Conservation (phyloP, 768 basidiomycete genomes). For the Hydnomerulius pinastri region DNA sequence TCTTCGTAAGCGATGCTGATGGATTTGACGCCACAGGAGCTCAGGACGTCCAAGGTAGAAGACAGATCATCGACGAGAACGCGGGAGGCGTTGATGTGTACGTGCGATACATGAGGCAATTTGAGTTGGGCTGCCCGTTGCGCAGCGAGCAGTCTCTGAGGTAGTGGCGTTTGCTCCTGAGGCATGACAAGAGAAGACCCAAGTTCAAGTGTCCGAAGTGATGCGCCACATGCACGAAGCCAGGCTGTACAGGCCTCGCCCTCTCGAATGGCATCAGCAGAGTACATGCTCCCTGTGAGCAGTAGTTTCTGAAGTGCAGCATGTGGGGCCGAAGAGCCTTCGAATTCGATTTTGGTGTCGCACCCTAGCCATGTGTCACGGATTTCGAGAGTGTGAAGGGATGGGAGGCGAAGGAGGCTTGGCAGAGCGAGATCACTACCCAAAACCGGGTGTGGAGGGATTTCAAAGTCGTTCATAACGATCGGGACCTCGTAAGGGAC, state of each 20-base stretch:
- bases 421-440: slow-evolving; percentile 64
- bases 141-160: background rate
- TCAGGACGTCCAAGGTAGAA: slow-evolving; percentile 20
- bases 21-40: slow-evolving; percentile 17
- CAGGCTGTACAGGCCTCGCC: slow-evolving; percentile 25
- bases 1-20: slow-evolving; percentile 25
- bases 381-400: slow-evolving; percentile 62
- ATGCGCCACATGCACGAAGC: slow-evolving; percentile 24
- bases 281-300: slow-evolving; percentile 34
- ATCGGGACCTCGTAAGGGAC: slow-evolving; percentile 51
- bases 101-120: slow-evolving; percentile 16
- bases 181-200: slow-evolving; percentile 25
- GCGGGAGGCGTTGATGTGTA: slow-evolving; percentile 30
- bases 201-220: slow-evolving; percentile 18
- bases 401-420: slow-evolving; percentile 62
- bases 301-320: slow-evolving; percentile 21
- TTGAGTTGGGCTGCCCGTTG: background rate
- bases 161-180: background rate
- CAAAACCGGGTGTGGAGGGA: slow-evolving; percentile 55
- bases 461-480: slow-evolving; percentile 59
- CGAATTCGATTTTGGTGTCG: slow-evolving; percentile 23
- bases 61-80: slow-evolving; percentile 22
- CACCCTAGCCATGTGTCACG: slow-evolving; percentile 70
- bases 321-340: background rate
- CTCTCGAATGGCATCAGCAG: slow-evolving; percentile 15